These are phyloP conservation scores for Daldinia vernicosa DNA, from an alignment of 495 filamentous ascomycete genomes.

Conservation along the genomic window DNA sequence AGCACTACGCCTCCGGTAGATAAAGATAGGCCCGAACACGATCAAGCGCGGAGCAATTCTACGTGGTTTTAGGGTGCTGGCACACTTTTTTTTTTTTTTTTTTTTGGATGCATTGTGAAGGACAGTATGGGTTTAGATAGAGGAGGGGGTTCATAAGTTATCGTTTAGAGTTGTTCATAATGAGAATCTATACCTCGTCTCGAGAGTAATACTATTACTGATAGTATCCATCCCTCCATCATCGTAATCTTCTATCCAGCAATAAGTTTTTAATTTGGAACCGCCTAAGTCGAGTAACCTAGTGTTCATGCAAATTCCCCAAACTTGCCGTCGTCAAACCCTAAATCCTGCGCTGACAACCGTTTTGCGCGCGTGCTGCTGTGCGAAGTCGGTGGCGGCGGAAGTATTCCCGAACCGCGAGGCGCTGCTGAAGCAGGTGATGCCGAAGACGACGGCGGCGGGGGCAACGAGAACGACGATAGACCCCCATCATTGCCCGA, in stretches of 20 bases:
- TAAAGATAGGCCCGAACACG: background rate
- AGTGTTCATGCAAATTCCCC: conserved; percentile 66
- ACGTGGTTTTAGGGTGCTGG: background rate
- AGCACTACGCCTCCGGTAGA: background rate
- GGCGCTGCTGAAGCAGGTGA: conserved; percentile 24
- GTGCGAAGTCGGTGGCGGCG: conserved; percentile 68
- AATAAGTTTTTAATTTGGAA: background rate
- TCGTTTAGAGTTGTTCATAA: conserved; percentile 16
- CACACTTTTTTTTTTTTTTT: no score
- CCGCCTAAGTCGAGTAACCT: background rate
- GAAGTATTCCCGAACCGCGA: conserved; percentile 52
- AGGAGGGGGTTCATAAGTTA: conserved; percentile 2
- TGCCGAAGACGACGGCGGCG: conserved; percentile 53
- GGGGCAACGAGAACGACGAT: conserved; percentile 62
- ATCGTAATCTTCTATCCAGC: conserved; percentile 3
- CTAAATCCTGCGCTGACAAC: conserved; percentile 61
- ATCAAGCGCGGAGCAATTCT: background rate
- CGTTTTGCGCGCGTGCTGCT: conserved; percentile 61
- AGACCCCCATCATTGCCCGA: conserved; percentile 34
- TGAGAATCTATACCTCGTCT: conserved; percentile 16
- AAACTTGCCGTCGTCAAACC: conserved; percentile 74
- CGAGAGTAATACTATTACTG: conserved; percentile 1
- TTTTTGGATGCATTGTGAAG: background rate
- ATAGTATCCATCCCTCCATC: background rate
- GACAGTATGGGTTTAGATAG: conserved; percentile 5